Evolutionary conservation across 139 green algal species (phyloP).

Genomic region (Yamagishiella unicocca): DNA sequence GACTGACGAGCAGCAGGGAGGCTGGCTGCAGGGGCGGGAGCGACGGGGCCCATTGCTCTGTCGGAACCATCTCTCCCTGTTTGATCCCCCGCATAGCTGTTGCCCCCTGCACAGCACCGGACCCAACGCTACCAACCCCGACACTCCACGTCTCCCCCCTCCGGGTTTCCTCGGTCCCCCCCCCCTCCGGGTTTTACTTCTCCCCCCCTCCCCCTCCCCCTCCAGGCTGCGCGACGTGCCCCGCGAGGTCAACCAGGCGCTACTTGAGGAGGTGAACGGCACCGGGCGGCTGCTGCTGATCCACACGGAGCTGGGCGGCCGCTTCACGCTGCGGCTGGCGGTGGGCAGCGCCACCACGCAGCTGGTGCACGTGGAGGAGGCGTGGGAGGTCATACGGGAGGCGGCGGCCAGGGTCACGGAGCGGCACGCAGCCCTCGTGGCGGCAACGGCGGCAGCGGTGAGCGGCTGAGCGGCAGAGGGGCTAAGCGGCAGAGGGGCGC

Average conservation of each 20-base stretch:
- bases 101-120: too few relatives aligned
- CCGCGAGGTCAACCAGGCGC: constrained; percentile 48
- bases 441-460: too few relatives aligned
- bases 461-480: too few relatives aligned
- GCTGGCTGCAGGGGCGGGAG: too few relatives aligned
- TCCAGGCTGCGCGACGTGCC: constrained; percentile 45
- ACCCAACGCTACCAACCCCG: too few relatives aligned
- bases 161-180: neutral
- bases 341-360: constrained; percentile 66
- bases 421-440: too few relatives aligned
- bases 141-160: too few relatives aligned
- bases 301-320: constrained; percentile 72
- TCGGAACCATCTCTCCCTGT: too few relatives aligned
- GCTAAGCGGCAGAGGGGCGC: too few relatives aligned
- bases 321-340: constrained; percentile 68
- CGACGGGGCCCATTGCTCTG: too few relatives aligned
- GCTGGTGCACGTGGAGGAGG: constrained; percentile 69
- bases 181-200: neutral
- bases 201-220: neutral
- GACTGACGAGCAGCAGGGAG: too few relatives aligned
- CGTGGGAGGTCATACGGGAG: constrained; percentile 59
- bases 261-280: constrained; percentile 77
- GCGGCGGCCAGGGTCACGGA: constrained; percentile 49
- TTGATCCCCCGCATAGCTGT: too few relatives aligned
- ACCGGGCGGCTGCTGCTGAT: constrained; percentile 69